Evolutionary conservation across 2,329 filamentous ascomycete genomes (phyloP), one percentile per base, ranked within the genome.

Genomic region (Alternaria solani): DNA sequence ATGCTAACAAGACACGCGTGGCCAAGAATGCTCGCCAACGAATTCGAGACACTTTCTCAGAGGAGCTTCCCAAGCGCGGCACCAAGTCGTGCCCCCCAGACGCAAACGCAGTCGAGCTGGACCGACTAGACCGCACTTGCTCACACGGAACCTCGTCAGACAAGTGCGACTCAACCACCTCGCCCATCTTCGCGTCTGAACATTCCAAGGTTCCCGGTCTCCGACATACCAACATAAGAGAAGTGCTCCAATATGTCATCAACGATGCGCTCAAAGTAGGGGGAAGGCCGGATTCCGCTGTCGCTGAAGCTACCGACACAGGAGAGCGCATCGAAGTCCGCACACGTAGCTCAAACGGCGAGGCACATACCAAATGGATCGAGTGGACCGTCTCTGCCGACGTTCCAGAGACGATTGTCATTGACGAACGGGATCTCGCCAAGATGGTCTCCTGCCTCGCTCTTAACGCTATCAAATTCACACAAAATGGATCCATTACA

Each of bases 391-490:
- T 87, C 30, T 79, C 83, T 53, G 70, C 81, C 18, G 78, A 79
- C 55, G 83, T 87, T 9, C 86, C 86, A 4, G 80, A 81, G 18
- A 84, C 81, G 2, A 84, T 87, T 57, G 80, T 86, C 48, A 82
- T 88, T 44, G 87, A 89, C 68, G 87, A 89, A 71, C 84, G 87
- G 66, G 87, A 89, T 61, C 76, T 90, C 36, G 84, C 85, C 44
- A 89, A 89, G 69, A 78, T 89, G 67, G 84, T 89, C 2, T 89
- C 87, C 4, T 88, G 87, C 63, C 84, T 89, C 3, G 85, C 88
- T 42, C 70, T 88, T 30, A 91, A 91, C 71, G 89, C 89, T 3
- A 83, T 91, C 68, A 91, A 91, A 72, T 91, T 91, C 69, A 91
- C 89, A 0, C 87, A 90, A 57, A 82, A 83, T 55, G 89, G 89